These are phyloP conservation scores for Anastatica hierochuntica DNA, from an alignment of 345 rosid genomes.

Conservation along the genomic window DNA sequence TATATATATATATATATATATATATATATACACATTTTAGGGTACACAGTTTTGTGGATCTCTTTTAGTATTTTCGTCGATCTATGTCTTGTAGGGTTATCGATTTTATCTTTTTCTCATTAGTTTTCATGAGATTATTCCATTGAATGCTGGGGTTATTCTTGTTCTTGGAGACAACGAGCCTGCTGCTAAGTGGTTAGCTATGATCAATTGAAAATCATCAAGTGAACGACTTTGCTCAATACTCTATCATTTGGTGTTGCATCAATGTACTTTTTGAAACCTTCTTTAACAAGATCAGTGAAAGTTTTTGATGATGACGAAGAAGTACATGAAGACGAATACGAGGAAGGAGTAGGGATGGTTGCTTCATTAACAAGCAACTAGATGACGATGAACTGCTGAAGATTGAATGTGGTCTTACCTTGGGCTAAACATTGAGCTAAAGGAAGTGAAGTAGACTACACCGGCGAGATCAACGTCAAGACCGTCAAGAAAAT, in stretches of 20 bases:
- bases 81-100: no score
- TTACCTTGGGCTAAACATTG: conserved; percentile 15
- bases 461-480: conserved; percentile 30
- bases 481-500: conserved; percentile 33
- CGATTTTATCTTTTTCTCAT: no score
- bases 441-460: conserved; percentile 38
- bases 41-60: no score
- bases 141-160: conserved; percentile 91
- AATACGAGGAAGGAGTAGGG: no score
- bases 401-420: no score
- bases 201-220: conserved; percentile 56
- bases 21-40: conserved; percentile 76
- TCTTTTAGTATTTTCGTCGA: no score
- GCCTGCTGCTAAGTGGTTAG: conserved; percentile 89
- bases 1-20: no score
- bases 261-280: conserved; percentile 52
- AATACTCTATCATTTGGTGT: conserved; percentile 27
- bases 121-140: conserved; percentile 98
- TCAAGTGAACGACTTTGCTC: conserved; percentile 15
- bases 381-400: conserved; percentile 35
- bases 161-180: conserved; percentile 86
- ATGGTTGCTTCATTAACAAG: conserved; percentile 24
- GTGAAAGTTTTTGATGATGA: conserved; percentile 69
- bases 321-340: conserved; percentile 35
- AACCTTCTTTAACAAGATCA: conserved; percentile 71